Percentiles rank a stretch among this genome's conserved stretches.
Conservation (phyloP, 768 basidiomycete genomes). For the Artomyces pyxidatus region DNA sequence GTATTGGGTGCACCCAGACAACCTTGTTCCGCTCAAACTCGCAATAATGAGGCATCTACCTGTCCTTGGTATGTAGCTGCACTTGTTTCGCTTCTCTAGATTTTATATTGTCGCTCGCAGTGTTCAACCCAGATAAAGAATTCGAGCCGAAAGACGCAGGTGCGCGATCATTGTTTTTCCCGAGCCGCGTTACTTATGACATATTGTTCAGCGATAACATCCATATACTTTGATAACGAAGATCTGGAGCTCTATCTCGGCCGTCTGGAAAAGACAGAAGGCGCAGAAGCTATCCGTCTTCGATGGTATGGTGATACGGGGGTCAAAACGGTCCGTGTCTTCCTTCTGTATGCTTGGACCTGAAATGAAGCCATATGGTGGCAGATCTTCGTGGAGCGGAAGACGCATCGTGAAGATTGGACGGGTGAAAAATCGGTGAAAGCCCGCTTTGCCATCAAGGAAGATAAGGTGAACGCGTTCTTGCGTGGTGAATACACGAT, state of each 20-base stretch:
- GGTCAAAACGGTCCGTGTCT: conserved; percentile 58
- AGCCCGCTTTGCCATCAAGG: conserved; percentile 92
- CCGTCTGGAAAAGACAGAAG: conserved; percentile 95
- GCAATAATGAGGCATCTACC: conserved; percentile 90
- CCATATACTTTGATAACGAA: conserved; percentile 95
- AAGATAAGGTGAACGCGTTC: conserved; percentile 88
- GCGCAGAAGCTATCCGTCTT: conserved; percentile 92
- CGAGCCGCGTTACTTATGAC: neutral
- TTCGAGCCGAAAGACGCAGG: conserved; percentile 81
- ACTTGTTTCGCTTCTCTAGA: neutral
- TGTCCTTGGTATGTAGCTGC: conserved; percentile 63
- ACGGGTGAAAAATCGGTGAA: conserved; percentile 99
- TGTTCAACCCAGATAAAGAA: conserved; percentile 91
- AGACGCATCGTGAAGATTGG: conserved; percentile 97
- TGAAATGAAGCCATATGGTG: neutral
- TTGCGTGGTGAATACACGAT: conserved; percentile 85
- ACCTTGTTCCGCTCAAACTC: conserved; percentile 87
- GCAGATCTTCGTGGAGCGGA: conserved; percentile 82
- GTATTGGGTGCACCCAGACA: conserved; percentile 98
- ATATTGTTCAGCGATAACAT: conserved; percentile 72
- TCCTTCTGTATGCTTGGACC: neutral
- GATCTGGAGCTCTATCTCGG: conserved; percentile 94
- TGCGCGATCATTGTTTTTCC: conserved; percentile 21
- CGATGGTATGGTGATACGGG: conserved; percentile 94
- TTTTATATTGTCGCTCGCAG: conserved; percentile 30